These are phyloP conservation scores for Melanogaster broomeanus DNA, from an alignment of 768 basidiomycete genomes.

Conservation along the genomic window DNA sequence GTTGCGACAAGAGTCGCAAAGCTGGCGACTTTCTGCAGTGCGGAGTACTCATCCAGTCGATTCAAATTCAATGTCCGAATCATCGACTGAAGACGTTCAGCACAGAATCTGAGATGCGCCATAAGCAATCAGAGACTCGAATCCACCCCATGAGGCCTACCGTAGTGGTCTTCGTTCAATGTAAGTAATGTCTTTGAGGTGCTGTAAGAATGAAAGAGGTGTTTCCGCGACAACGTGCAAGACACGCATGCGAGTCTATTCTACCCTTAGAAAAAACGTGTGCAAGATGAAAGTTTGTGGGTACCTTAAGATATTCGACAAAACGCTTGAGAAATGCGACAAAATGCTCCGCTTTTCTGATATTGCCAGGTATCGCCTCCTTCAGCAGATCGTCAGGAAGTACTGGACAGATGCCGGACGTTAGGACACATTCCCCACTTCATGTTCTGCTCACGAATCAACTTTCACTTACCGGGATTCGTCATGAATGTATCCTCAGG, in stretches of 20 bases:
- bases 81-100: constrained; percentile 91
- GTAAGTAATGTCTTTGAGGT: constrained; percentile 98
- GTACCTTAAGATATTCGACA: constrained; percentile 96
- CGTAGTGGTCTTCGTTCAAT: constrained; percentile 92
- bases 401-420: constrained; percentile 45
- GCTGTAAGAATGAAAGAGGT: constrained; percentile 93
- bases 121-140: neutral
- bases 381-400: constrained; percentile 92
- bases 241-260: constrained; percentile 97
- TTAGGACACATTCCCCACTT: neutral
- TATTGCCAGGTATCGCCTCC: constrained; percentile 97
- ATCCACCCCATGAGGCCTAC: constrained; percentile 42
- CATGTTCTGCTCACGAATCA: no score
- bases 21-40: constrained; percentile 92
- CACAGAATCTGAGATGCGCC: constrained; percentile 73
- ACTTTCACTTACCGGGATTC: constrained; percentile 69
- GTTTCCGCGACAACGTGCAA: constrained; percentile 99
- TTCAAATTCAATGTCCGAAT: constrained; percentile 89
- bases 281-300: neutral
- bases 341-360: constrained; percentile 98
- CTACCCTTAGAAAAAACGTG: constrained; percentile 10
- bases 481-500: constrained; percentile 86
- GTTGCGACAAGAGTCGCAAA: constrained; percentile 98
- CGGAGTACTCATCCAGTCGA: constrained; percentile 87
- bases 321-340: constrained; percentile 98